phyloP scores from a whole-genome alignment of 768 basidiomycete genomes.

The Lactarius evosmus region DNA sequence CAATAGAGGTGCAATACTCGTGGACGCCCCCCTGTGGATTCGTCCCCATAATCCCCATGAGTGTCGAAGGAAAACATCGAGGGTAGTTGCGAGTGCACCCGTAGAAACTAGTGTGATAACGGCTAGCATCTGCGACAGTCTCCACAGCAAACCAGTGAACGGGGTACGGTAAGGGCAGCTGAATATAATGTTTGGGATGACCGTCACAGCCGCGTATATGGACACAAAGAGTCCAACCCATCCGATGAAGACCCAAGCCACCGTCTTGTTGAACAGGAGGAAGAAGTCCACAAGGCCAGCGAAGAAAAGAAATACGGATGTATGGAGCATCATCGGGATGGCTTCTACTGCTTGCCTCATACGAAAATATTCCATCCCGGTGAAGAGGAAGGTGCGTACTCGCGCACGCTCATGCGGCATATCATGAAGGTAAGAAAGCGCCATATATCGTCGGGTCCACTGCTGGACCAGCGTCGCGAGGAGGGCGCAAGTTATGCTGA shows the following conservation, averaged over 20 bases:
- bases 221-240: neutral
- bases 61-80: neutral
- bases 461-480: conserved; percentile 6
- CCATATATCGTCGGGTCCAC: conserved; percentile 5
- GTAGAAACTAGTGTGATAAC: neutral
- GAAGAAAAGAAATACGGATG: conserved; percentile 10
- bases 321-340: conserved; percentile 6
- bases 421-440: conserved; percentile 1
- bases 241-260: conserved; percentile 3
- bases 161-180: conserved; percentile 14
- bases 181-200: conserved; percentile 2
- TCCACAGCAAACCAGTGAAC: conserved; percentile 3
- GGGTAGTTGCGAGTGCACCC: neutral
- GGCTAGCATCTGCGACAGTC: neutral
- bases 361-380: conserved; percentile 1
- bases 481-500: conserved; percentile 10
- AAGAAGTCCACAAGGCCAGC: conserved; percentile 4
- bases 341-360: conserved; percentile 5
- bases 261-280: conserved; percentile 2
- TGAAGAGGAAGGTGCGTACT: conserved; percentile 12
- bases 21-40: neutral
- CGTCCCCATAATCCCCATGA: neutral
- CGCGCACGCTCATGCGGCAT: conserved; percentile 6
- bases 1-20: neutral
- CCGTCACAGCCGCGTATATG: conserved; percentile 5